Base-by-base conservation (phyloP, 495 filamentous ascomycete species). In the Entonaema liquescens region DNA sequence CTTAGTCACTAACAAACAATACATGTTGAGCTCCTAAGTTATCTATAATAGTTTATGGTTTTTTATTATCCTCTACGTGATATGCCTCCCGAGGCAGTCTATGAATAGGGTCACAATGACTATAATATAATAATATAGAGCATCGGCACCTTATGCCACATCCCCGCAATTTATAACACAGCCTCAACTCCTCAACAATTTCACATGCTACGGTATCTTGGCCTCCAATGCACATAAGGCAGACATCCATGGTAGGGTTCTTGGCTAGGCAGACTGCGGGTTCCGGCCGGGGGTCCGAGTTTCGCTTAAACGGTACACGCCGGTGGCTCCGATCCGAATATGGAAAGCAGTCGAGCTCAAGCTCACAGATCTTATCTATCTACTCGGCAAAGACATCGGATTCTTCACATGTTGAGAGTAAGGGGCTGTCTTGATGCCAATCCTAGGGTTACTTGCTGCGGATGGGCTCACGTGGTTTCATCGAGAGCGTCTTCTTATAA, bases 251-350 rank as follows among this genome's bases (percentile, higher is more conserved):
- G n/a, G n/a, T 33, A 15, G 29, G 15, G 29, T 55, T 29, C 28
- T 35, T 25, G 26, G 50, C 50, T 54, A n/a, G 28, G 4, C 26
- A n/a, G n/a, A n/a, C n/a, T 55, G 57, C 57, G 57, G 35, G 42
- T 60, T 31, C 12, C 57, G 57, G 36, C 25, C 36, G n/a, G 9
- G 12, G 36, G 6, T 15, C 36, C 57, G 57, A 49, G 25, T 47
- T 42, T 47, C 57, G 57, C 57, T 5, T 26, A 13, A 60, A 28
- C 38, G 11, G 17, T 55, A 11, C 21, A 19, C 25, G 35, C 53
- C 25, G 19, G 53, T 19, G 21, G 26, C 29, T 12, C 7, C 9
- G 29, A 33, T 9, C 53, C 26, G 29, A 31, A 31, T 15, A 55
- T 19, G 29, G 25, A 31, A 29, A 33, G 9, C 15, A 33, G 9